Evolutionary conservation across 106 monocot species (phyloP), one percentile per base, ranked within the genome.

Genomic region (Cymbidium sinense): DNA sequence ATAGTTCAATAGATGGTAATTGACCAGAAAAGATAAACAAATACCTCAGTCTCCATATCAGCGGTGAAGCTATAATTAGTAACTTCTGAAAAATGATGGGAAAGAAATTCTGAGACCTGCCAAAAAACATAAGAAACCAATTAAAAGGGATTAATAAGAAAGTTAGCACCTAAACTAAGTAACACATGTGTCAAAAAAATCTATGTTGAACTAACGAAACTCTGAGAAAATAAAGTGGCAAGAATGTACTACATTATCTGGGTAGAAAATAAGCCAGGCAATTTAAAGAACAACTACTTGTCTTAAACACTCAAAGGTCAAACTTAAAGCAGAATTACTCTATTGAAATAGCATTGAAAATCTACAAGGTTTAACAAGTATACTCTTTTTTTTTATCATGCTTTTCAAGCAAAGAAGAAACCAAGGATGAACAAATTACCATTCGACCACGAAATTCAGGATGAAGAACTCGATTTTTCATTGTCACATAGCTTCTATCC

Each of bases 401-500:
- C 5, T 23, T 58, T n/a, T 58, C 7, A 58, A 58, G 23, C 2
- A n/a, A 71, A 74, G 5, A 74, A 74, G 2, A 74, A 44, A 11
- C 8, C 18, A 44, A 44, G 30, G 27, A 43, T 44, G 41, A 43
- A 27, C 23, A 23, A 31, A 86, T 82, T 90, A 92, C 95, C 95
- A 98, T 94, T 25, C 98, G 94, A 64, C 98, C 98, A 81, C 98
- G 94, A 78, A 98, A 92, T 86, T 98, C 92, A 51, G 98, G 98
- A 86, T 87, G 72, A 19, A 98, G 75, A 30, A 76, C 81, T 50
- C 94, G 85, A 82, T 70, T 94, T 85, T 90, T 94, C 76, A 83
- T 80, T 43, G 80, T 84, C 34, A 98, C 85, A 74, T 98, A 98
- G 34, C 92, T 92, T 73, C 98, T 85, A 44, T 98, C 98, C 98